Percentiles rank a stretch among this genome's conserved stretches.
These are phyloP conservation scores for Phytomonas francai DNA, from an alignment of 208 protist genomes.

Conservation along the genomic window DNA sequence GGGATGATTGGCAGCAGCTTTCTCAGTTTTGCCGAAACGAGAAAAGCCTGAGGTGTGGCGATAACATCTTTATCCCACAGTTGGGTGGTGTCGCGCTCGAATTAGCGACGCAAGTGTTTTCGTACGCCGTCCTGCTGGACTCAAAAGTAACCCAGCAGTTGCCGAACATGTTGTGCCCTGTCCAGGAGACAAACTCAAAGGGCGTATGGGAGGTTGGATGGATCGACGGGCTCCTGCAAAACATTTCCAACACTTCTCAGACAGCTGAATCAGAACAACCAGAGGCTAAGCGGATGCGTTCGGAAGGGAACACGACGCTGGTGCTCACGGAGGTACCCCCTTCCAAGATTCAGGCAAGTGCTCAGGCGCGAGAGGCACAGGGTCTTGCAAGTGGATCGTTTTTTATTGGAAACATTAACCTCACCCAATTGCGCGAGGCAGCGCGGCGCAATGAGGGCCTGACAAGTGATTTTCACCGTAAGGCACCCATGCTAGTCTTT, in stretches of 20 bases:
- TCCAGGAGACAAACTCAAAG: slow-evolving; percentile 55
- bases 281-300: slow-evolving; percentile 19
- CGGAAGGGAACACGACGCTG: slow-evolving; percentile 23
- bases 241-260: background rate
- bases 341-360: slow-evolving; percentile 49
- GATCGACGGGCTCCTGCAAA: slow-evolving; percentile 65
- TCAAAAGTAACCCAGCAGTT: slow-evolving; percentile 40
- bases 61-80: slow-evolving; percentile 45
- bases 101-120: slow-evolving; percentile 77
- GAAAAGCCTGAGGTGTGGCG: slow-evolving; percentile 70
- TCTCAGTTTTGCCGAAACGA: slow-evolving; percentile 67
- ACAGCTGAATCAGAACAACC: slow-evolving; percentile 15
- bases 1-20: slow-evolving; percentile 46
- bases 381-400: slow-evolving; percentile 71
- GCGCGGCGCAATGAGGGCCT: slow-evolving; percentile 44
- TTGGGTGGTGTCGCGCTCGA: slow-evolving; percentile 31
- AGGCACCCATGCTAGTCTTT: slow-evolving; percentile 75
- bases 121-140: slow-evolving; percentile 72
- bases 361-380: slow-evolving; percentile 35
- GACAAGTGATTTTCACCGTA: slow-evolving; percentile 63
- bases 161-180: slow-evolving; percentile 30
- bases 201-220: slow-evolving; percentile 81
- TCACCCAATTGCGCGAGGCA: slow-evolving; percentile 47
- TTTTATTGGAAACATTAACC: slow-evolving; percentile 74
- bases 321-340: slow-evolving; percentile 29